Conservation (phyloP, 2,329 filamentous ascomycete genomes). For the Trichoderma sp. region DNA sequence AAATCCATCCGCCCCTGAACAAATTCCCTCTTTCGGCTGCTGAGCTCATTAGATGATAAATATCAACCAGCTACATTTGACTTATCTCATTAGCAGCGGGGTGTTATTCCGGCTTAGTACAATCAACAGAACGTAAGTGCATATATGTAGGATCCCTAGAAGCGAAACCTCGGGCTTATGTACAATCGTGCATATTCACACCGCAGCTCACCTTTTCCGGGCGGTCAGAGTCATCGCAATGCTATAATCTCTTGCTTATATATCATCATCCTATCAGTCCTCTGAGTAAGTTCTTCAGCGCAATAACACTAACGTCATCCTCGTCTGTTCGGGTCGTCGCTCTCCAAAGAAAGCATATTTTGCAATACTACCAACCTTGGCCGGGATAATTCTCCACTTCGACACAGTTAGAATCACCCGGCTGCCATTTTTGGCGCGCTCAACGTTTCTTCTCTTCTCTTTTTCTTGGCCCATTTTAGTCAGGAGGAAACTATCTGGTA, state of each 20-base stretch:
- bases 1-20: not conserved
- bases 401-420: not conserved
- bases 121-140: not conserved
- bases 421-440: not conserved
- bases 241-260: not conserved
- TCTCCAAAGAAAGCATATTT: not conserved
- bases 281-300: not conserved
- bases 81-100: not conserved
- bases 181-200: not conserved
- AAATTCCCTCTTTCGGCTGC: not conserved
- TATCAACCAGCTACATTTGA: not conserved
- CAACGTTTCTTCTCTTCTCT: not conserved
- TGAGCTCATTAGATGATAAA: not conserved
- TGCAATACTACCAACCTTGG: not conserved
- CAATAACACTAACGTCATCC: not conserved
- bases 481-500: not conserved
- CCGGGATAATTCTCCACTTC: not conserved
- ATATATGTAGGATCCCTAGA: not conserved
- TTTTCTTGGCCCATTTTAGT: not conserved
- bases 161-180: not conserved
- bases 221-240: not conserved
- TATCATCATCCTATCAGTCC: not conserved
- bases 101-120: not conserved
- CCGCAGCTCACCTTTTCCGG: not conserved
- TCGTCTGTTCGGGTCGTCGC: not conserved